Evolutionary conservation across 139 green algal species (phyloP).

Genomic region (Ettlia oleoabundans): DNA sequence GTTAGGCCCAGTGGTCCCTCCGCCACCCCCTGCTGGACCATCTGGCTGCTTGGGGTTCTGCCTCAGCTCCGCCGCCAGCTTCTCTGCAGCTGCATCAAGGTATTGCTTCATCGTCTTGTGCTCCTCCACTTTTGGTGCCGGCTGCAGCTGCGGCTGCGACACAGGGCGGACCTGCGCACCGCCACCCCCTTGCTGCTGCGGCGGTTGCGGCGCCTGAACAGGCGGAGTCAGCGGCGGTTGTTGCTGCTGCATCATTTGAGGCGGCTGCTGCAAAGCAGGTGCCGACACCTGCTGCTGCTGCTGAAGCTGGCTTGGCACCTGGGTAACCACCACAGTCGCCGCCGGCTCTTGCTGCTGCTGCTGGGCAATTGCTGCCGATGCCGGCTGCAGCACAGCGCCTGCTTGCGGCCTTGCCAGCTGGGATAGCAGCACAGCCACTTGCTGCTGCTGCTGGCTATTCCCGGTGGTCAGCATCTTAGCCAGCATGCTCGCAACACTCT

Average conservation of each 20-base stretch:
- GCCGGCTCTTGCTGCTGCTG: background rate
- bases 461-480: background rate
- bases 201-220: background rate
- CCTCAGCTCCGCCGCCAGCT: background rate
- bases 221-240: background rate
- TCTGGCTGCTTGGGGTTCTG: background rate
- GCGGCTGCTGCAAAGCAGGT: too few species aligned
- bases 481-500: background rate
- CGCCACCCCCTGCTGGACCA: background rate
- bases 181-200: background rate
- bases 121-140: background rate
- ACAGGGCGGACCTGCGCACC: background rate
- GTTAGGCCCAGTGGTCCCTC: background rate
- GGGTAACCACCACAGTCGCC: too few species aligned
- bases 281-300: background rate
- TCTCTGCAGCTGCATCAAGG: background rate
- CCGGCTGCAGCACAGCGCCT: background rate
- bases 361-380: background rate
- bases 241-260: background rate
- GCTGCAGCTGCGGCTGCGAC: background rate
- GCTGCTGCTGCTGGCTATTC: background rate
- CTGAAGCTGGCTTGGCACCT: too few species aligned
- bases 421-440: background rate
- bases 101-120: background rate
- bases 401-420: background rate